A percentile compares a stretch with the other conserved stretches of the same genome.
phyloP scores from a whole-genome alignment of 371 early-diverging fungal species.

The Mortierella sp. region DNA sequence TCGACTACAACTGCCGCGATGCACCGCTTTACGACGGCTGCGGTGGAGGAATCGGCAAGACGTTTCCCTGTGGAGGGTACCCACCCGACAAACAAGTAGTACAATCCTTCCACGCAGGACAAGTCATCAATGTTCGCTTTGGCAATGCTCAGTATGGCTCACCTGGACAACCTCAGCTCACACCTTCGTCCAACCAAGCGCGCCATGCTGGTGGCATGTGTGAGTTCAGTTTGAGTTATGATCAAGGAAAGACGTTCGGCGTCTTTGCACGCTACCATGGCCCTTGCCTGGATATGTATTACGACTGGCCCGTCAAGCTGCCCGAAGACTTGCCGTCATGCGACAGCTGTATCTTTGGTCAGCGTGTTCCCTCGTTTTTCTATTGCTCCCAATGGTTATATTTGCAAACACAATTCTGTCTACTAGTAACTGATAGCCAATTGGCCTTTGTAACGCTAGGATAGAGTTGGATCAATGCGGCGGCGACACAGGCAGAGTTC shows the following conservation, averaged over 20 bases:
- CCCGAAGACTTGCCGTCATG: conserved; percentile 42
- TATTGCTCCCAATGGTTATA: background rate
- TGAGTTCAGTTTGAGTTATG: conserved; percentile 48
- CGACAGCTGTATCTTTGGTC: conserved; percentile 49
- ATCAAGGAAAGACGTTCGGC: conserved; percentile 46
- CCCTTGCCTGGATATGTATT: conserved; percentile 47
- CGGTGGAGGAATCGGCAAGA: conserved; percentile 30
- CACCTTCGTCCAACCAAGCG: conserved; percentile 38
- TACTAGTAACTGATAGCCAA: background rate
- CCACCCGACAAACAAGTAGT: conserved; percentile 44
- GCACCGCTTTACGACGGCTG: conserved; percentile 42
- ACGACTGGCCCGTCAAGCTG: conserved; percentile 45
- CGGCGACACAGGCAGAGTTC: conserved; percentile 69
- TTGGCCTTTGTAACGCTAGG: conserved; percentile 50
- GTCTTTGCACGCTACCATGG: conserved; percentile 50
- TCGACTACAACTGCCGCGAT: conserved; percentile 43
- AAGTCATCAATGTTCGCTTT: conserved; percentile 44
- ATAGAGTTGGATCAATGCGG: conserved; percentile 81
- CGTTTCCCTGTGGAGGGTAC: conserved; percentile 49
- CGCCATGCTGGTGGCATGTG: conserved; percentile 50
- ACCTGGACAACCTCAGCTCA: conserved; percentile 23
- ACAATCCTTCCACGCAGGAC: conserved; percentile 41
- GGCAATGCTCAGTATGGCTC: conserved; percentile 45
- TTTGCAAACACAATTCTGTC: background rate
- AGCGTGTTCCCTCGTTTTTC: background rate